Conservation (phyloP, 208 protist genomes). For the Crithidia expoeki region DNA sequence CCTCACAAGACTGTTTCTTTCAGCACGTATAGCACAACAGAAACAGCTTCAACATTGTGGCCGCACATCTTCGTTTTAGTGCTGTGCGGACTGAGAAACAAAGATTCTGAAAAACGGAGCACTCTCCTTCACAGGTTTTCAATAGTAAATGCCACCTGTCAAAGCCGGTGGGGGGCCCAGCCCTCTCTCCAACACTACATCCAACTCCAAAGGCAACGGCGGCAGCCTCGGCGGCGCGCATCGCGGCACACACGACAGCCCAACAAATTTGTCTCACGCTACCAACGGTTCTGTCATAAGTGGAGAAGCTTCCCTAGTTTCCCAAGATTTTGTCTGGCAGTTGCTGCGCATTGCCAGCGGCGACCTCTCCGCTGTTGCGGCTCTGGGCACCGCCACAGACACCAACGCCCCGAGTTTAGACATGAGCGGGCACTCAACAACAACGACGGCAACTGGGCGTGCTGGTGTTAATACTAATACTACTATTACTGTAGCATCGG, state of each 20-base stretch:
- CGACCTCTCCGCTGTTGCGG: constrained; percentile 16
- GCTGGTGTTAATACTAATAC: background rate
- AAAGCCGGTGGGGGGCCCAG: constrained; percentile 1
- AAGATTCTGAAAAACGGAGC: too few relatives aligned
- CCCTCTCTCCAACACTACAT: background rate
- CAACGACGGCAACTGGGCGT: background rate
- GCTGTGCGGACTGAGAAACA: too few relatives aligned
- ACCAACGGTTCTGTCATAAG: background rate
- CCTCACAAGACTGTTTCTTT: too few relatives aligned
- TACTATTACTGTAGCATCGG: background rate
- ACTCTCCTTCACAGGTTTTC: background rate
- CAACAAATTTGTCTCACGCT: background rate
- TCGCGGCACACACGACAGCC: constrained; percentile 10
- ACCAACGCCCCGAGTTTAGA: background rate
- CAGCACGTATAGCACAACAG: too few relatives aligned
- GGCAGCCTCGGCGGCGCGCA: constrained; percentile 5
- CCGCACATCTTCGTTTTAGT: too few relatives aligned
- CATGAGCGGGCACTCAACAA: background rate
- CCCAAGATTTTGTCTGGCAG: constrained; percentile 15
- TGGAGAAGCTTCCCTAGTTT: constrained; percentile 6
- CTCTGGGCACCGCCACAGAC: background rate
- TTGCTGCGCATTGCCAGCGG: constrained; percentile 24
- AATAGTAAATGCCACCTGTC: background rate
- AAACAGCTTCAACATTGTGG: too few relatives aligned
- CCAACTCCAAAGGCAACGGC: background rate